Conservation (phyloP, 331 rosid species). For the Malus hybrid region DNA sequence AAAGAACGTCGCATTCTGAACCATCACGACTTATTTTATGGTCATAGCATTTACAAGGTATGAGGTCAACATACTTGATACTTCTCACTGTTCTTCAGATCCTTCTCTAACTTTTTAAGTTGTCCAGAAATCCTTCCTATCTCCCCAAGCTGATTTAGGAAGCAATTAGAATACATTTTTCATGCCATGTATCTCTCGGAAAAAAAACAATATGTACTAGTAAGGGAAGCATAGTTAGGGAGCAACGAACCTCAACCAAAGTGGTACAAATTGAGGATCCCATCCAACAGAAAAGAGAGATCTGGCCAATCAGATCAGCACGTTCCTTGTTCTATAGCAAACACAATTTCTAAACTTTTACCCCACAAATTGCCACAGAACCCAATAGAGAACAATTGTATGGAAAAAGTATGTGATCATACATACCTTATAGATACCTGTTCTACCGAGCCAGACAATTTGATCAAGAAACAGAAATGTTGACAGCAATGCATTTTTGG, state of each 20-base stretch:
- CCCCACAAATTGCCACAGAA: background rate
- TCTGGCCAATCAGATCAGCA: conserved; percentile 61
- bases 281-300: conserved; percentile 90
- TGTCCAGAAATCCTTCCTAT: conserved; percentile 84
- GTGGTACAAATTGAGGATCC: conserved; percentile 70
- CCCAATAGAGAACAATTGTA: conserved; percentile 7
- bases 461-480: conserved; percentile 96
- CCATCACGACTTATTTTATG: background rate
- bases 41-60: background rate
- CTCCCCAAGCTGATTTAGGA: conserved; percentile 72
- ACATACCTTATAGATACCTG: conserved; percentile 76
- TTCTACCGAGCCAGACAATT: conserved; percentile 98
- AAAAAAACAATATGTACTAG: background rate
- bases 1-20: background rate
- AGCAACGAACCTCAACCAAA: conserved; percentile 70
- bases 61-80: conserved; percentile 44
- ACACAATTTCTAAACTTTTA: conserved; percentile 11
- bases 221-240: background rate
- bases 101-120: conserved; percentile 73
- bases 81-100: conserved; percentile 50
- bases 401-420: background rate
- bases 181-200: background rate
- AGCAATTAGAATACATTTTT: conserved; percentile 4
- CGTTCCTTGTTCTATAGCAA: conserved; percentile 69
- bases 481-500: conserved; percentile 82